Conservation (phyloP, 805 yeast species). For the Hanseniaspora pseudoguilliermondii region DNA sequence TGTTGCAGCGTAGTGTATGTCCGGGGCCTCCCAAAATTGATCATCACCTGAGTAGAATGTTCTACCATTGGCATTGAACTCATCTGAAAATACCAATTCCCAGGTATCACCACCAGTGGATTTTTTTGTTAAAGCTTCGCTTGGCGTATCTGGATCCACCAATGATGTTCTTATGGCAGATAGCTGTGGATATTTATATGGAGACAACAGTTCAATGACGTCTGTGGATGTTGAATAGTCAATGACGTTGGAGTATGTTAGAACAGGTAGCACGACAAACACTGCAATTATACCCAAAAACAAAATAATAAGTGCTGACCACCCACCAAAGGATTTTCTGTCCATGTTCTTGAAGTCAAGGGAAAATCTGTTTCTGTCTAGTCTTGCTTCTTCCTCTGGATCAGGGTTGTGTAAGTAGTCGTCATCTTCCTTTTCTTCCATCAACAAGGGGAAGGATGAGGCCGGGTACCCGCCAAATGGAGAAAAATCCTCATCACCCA, state of each 20-base stretch:
- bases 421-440: constrained; percentile 90
- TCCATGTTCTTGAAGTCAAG: constrained; percentile 58
- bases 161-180: constrained; percentile 40
- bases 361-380: constrained; percentile 56
- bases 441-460: constrained; percentile 71
- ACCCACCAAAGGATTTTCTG: constrained; percentile 46
- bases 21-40: constrained; percentile 79
- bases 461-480: constrained; percentile 98
- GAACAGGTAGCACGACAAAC: constrained; percentile 68
- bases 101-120: constrained; percentile 53
- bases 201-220: constrained; percentile 33
- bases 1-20: constrained; percentile 76
- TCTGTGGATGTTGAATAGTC: constrained; percentile 18
- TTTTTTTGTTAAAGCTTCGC: constrained; percentile 34
- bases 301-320: constrained; percentile 47
- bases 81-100: constrained; percentile 79
- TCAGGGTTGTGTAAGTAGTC: constrained; percentile 94
- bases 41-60: constrained; percentile 85
- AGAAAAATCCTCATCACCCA: constrained; percentile 50
- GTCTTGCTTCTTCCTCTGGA: constrained; percentile 80
- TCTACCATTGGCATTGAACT: constrained; percentile 79
- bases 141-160: constrained; percentile 54
- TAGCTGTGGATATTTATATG: constrained; percentile 39
- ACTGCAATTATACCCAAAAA: constrained; percentile 50
- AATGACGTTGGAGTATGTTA: constrained; percentile 67